phyloP scores from a whole-genome alignment of 345 rosid genomes.

The Bruguiera sexangula region DNA sequence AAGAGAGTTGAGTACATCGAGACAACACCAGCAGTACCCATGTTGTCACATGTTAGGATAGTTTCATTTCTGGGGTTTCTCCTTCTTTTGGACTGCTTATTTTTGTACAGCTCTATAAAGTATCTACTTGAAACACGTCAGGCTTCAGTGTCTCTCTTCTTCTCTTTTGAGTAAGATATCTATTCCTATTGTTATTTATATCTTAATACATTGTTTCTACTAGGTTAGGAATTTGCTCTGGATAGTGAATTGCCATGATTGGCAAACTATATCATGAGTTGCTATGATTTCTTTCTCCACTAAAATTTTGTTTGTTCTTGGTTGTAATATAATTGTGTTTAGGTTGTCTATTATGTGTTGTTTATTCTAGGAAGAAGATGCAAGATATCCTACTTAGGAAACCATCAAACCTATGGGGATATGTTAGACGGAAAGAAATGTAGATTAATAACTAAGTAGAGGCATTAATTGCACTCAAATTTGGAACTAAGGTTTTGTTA shows the following conservation, averaged over 20 bases:
- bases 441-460: background rate
- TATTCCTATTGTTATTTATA: background rate
- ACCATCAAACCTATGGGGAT: too few relatives aligned
- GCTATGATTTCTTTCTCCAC: background rate
- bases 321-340: too few relatives aligned
- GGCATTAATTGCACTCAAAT: background rate
- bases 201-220: background rate
- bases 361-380: too few relatives aligned
- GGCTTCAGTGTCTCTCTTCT: slow-evolving; percentile 88
- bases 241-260: background rate
- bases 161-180: slow-evolving; percentile 84
- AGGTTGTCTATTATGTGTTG: too few relatives aligned
- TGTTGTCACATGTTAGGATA: slow-evolving; percentile 62
- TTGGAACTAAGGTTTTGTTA: background rate
- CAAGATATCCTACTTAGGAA: too few relatives aligned
- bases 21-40: slow-evolving; percentile 81
- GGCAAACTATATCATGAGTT: background rate
- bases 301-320: too few relatives aligned
- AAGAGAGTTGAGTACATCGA: slow-evolving; percentile 95
- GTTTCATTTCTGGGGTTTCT: slow-evolving; percentile 83
- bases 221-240: background rate
- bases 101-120: slow-evolving; percentile 58
- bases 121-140: slow-evolving; percentile 57
- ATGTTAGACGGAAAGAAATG: background rate
- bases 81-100: slow-evolving; percentile 57